Evolutionary conservation across 805 yeast genomes (phyloP).

Genomic region (Sungouiella blattae): DNA sequence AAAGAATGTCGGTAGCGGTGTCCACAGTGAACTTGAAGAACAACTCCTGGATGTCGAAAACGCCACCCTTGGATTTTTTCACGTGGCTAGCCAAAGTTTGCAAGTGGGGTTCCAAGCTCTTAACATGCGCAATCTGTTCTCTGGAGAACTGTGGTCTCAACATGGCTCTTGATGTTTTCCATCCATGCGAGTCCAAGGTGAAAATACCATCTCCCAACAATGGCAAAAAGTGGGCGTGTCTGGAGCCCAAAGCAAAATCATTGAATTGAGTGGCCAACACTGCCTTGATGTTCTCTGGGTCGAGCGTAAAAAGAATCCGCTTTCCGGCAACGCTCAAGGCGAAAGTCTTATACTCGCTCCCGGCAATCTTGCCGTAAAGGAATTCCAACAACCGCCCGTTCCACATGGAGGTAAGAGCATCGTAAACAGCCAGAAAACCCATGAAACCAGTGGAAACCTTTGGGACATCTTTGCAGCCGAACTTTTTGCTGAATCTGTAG

Average conservation of each 20-base stretch:
- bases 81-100: conserved; percentile 33
- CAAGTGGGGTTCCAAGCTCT: conserved; percentile 37
- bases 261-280: conserved; percentile 40
- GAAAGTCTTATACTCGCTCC: conserved; percentile 2
- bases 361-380: conserved; percentile 1
- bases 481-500: conserved; percentile 9
- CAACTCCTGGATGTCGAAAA: conserved; percentile 36
- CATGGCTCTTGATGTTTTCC: conserved; percentile 43
- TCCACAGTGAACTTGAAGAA: conserved; percentile 40
- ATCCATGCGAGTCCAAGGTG: conserved; percentile 40
- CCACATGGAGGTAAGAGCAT: conserved; percentile 6
- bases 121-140: conserved; percentile 41
- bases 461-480: conserved; percentile 10
- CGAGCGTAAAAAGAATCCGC: conserved; percentile 24
- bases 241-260: conserved; percentile 37
- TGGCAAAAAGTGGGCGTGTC: conserved; percentile 36
- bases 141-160: conserved; percentile 43
- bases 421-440: conserved; percentile 8
- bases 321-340: conserved; percentile 17
- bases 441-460: conserved; percentile 4
- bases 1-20: conserved; percentile 40
- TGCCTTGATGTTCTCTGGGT: conserved; percentile 42
- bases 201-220: conserved; percentile 43
- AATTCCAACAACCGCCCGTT: conserved; percentile 12
- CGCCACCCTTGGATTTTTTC: conserved; percentile 20